Conservation (phyloP, 2,329 filamentous ascomycete genomes). For the Pseudocercospora eumusae region DNA sequence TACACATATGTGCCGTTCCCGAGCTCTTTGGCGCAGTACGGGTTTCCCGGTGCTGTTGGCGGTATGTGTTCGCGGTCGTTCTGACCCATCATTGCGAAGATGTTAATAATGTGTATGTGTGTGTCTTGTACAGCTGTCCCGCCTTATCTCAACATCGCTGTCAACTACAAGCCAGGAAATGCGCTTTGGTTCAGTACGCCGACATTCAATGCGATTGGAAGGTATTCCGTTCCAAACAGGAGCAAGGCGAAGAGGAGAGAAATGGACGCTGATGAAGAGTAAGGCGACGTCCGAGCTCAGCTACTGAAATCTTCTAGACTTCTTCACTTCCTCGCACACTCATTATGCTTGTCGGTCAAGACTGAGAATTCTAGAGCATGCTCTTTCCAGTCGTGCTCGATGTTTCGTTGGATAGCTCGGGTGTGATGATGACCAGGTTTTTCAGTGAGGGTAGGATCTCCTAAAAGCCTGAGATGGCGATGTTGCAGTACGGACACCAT, state of each 20-base stretch:
- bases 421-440: background rate
- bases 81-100: too few species aligned
- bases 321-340: background rate
- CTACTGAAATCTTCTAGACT: too few species aligned
- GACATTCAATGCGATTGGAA: slow-evolving; percentile 12
- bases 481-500: slow-evolving; percentile 53
- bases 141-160: slow-evolving; percentile 22
- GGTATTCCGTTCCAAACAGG: slow-evolving; percentile 6
- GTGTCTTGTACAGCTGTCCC: slow-evolving; percentile 10
- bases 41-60: slow-evolving; percentile 15
- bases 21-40: slow-evolving; percentile 8
- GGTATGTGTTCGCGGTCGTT: too few species aligned
- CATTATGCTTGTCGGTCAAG: background rate
- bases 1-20: slow-evolving; percentile 24
- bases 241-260: background rate
- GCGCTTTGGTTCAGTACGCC: slow-evolving; percentile 21
- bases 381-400: background rate
- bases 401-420: background rate
- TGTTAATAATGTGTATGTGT: too few species aligned
- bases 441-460: background rate
- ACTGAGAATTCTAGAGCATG: background rate
- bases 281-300: too few species aligned
- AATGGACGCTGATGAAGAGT: background rate
- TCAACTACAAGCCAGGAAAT: slow-evolving; percentile 23
- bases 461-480: slow-evolving; percentile 1